These are phyloP conservation scores for Aspergillus persii DNA, from an alignment of 2,329 filamentous ascomycete genomes.

Conservation along the genomic window DNA sequence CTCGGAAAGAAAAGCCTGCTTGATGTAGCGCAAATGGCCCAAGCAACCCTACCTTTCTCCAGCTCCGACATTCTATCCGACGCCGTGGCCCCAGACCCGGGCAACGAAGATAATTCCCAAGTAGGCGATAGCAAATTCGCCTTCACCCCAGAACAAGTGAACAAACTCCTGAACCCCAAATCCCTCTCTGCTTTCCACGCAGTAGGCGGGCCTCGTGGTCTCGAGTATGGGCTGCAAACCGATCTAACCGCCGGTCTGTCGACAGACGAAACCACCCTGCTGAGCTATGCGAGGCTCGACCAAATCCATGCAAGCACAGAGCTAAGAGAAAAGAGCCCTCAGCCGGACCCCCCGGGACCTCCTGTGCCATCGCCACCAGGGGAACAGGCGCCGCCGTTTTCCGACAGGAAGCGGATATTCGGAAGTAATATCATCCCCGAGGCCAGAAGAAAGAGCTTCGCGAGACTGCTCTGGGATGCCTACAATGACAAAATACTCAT, in stretches of 20 bases:
- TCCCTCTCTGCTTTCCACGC: slow-evolving; percentile 69
- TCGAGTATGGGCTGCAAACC: slow-evolving; percentile 69
- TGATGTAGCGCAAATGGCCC: not conserved
- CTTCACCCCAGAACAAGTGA: slow-evolving; percentile 66
- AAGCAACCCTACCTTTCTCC: not conserved
- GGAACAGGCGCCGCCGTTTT: slow-evolving; percentile 41
- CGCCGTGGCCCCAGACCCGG: slow-evolving; percentile 65
- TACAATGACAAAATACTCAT: slow-evolving; percentile 76
- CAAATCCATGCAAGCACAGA: not conserved
- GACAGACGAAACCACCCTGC: slow-evolving; percentile 58
- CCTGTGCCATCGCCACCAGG: not conserved
- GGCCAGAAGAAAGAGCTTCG: slow-evolving; percentile 63
- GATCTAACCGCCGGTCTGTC: slow-evolving; percentile 63
- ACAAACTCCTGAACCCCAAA: slow-evolving; percentile 75
- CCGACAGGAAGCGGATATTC: slow-evolving; percentile 66
- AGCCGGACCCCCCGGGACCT: not conserved
- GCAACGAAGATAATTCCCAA: slow-evolving; percentile 64
- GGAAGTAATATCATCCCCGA: slow-evolving; percentile 63
- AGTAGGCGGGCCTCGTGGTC: slow-evolving; percentile 65
- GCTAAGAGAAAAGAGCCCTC: not conserved
- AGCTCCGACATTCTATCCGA: slow-evolving; percentile 30
- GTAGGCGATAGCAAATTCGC: slow-evolving; percentile 66
- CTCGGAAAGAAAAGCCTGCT: too few relatives aligned
- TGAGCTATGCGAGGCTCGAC: slow-evolving; percentile 12
- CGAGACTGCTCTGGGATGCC: slow-evolving; percentile 68